These are phyloP conservation scores for Phytophthora colocasiae DNA, from an alignment of 352 stramenopile species.

Conservation along the genomic window DNA sequence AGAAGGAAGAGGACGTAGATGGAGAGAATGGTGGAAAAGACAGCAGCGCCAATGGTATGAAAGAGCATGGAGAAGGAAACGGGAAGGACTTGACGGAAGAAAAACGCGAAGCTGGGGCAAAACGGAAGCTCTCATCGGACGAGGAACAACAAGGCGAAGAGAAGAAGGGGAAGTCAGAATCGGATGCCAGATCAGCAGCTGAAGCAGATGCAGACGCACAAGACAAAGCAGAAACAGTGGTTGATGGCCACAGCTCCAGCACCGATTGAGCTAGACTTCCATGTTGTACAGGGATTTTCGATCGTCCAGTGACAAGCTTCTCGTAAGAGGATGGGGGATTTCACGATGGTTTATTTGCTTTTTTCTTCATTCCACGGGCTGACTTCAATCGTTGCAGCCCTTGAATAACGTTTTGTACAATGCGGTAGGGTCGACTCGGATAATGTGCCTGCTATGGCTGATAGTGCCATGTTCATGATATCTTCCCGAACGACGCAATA, in stretches of 20 bases:
- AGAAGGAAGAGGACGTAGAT: not conserved
- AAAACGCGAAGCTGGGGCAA: conserved; percentile 34
- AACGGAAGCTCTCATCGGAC: conserved; percentile 35
- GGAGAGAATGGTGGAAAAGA: conserved; percentile 1
- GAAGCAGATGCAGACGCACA: conserved; percentile 14
- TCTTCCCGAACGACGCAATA: not conserved
- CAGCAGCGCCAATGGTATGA: conserved; percentile 11
- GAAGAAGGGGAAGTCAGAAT: conserved; percentile 39
- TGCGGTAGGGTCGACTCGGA: conserved; percentile 8
- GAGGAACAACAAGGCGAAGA: conserved; percentile 32
- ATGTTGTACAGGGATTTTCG: conserved; percentile 18
- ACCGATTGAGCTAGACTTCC: conserved; percentile 17
- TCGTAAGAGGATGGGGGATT: conserved; percentile 11
- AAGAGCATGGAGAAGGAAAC: conserved; percentile 9
- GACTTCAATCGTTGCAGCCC: conserved; percentile 34
- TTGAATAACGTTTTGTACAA: conserved; percentile 42
- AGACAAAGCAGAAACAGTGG: conserved; percentile 14
- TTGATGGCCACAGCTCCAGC: conserved; percentile 6
- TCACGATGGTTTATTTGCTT: conserved; percentile 36
- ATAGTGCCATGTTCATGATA: conserved; percentile 13
- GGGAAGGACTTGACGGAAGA: conserved; percentile 10
- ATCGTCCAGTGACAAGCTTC: too few species aligned
- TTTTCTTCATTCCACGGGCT: conserved; percentile 30
- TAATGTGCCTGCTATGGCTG: conserved; percentile 17
- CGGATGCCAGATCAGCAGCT: conserved; percentile 1